Base-by-base conservation (phyloP, 352 stramenopile genomes). In the Stramenopiles sp. region DNA sequence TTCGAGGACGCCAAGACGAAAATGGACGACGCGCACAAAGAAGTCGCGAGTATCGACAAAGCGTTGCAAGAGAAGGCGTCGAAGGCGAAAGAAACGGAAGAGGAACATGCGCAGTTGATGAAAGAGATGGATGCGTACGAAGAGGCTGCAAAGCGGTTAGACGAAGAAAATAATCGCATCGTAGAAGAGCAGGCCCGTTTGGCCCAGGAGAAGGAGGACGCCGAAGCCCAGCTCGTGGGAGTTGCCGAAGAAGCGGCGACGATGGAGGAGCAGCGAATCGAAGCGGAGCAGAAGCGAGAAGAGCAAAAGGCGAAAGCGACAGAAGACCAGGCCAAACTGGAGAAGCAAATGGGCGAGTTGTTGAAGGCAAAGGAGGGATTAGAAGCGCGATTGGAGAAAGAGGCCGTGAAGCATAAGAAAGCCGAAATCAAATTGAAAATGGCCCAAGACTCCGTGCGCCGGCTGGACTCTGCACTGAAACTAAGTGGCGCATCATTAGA, bases 11-110 rank as follows among this genome's bases (percentile, higher is more conserved):
- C 3, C 31, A 34, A 3, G 34, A 3, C n/a, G 71, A 49, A 68
- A 32, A 18, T 31, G 18, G 71, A 37, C 3, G 71, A 3, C 25
- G 49, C 3, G 71, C 25, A 75, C 31, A 32, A 34, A 32, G 71
- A 37, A n/a, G 3, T 31, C 34, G 3, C n/a, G 3, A 12, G 3
- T 73, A 33, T 33, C 31, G 63, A 31, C 33, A 63, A 75, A 32
- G 71, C 34, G n/a, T n/a, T n/a, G n/a, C n/a, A n/a, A n/a, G n/a
- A n/a, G n/a, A n/a, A n/a, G n/a, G n/a, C n/a, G n/a, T n/a, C n/a
- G n/a, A n/a, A n/a, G n/a, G n/a, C n/a, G n/a, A n/a, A n/a, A 63
- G 73, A 75, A 49, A 49, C 36, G 68, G 68, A 73, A n/a, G 68
- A 73, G 68, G 68, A 73, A n/a, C n/a, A 37, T 63, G 68, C n/a